Base-by-base conservation (phyloP, 225 moss, liverwort and hornwort species). In the Rhytidiadelphus loreus region DNA sequence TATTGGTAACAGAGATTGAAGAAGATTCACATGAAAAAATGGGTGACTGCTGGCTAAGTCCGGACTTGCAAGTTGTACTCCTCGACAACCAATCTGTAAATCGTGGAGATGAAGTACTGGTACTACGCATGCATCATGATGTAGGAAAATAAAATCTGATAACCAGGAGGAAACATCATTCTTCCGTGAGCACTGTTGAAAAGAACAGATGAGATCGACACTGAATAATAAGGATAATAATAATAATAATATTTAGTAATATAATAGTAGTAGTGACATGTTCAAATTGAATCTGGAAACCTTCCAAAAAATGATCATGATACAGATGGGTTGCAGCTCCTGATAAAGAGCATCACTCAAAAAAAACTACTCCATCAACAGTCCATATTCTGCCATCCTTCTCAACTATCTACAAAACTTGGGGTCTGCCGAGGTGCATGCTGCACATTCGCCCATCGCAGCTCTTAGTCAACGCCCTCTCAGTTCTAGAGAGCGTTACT, bases 321-420 rank as follows among this genome's bases (percentile, higher is more conserved):
- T 91, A 91, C 90, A 93, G 39, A 85, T 88, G 81, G 21, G 50
- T 79, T 81, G 65, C 43, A 77, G 78, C 73, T 85, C 77, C 85
- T 59, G 77, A 12, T 28, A 15, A 56, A 65, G 78, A 89, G 77
- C 82, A 44, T 72, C 87, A 79, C 82, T 87, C n/a, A 25, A 64
- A 86, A 83, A 79, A 86, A 85, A 79, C 12, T 19, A 76, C 83
- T 82, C 46, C 69, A 73, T 60, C n/a, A 66, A 84, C 75, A 81
- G 75, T 73, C 81, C 87, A 72, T 53, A 73, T 56, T 84, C 84
- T 84, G 69, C 55, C 71, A 78, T 86, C 28, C 57, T 76, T 52
- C 44, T 80, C 89, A 80, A 86, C 88, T 91, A 93, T 93, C 93
- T 88, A 93, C 93, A 91, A 93, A 90, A 77, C 83, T 87, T 86